Base-by-base conservation (phyloP, 371 early-diverging fungal genomes). In the Cokeromyces recurvatus region DNA sequence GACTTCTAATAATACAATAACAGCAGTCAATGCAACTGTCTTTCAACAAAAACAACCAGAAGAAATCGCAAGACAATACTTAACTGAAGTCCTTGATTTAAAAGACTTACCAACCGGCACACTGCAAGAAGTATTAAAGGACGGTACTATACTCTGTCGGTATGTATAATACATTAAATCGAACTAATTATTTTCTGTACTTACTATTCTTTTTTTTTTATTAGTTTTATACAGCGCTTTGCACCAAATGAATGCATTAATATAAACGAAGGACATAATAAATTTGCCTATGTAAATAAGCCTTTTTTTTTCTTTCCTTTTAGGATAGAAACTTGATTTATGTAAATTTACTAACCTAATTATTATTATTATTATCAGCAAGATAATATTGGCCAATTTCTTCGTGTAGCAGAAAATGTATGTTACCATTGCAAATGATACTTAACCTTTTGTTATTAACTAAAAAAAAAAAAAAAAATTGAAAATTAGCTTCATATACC, bases 401-500 rank as follows among this genome's bases (percentile, higher is more conserved):
- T 86, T 37, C 64, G 71, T 27, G 85, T 74, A 15, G 84, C 79
- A 32, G 71, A 68, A 32, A 71, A 72, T 50, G 70, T 75, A 63
- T 40, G 39, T 35, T 5, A 9, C 27, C 24, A 8, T 43, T 23
- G 12, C 8, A 11, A 11, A 37, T 29, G 11, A 2, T 20, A 24
- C 24, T 23, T 21, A n/a, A n/a, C n/a, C n/a, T n/a, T n/a, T n/a
- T n/a, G n/a, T n/a, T n/a, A n/a, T n/a, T n/a, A n/a, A n/a, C n/a
- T n/a, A n/a, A n/a, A n/a, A n/a, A n/a, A n/a, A n/a, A n/a, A n/a
- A n/a, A n/a, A n/a, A n/a, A n/a, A n/a, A n/a, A n/a, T n/a, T n/a
- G n/a, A n/a, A n/a, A n/a, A n/a, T n/a, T 64, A 80, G 72, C 74
- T 89, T 38, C 91, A 90, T n/a, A 66, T 93, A 32, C 77, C 85